Percentiles rank a stretch among this genome's conserved stretches.
These are phyloP conservation scores for Daphne laureola DNA, from an alignment of 441 rosid genomes.

Conservation along the genomic window DNA sequence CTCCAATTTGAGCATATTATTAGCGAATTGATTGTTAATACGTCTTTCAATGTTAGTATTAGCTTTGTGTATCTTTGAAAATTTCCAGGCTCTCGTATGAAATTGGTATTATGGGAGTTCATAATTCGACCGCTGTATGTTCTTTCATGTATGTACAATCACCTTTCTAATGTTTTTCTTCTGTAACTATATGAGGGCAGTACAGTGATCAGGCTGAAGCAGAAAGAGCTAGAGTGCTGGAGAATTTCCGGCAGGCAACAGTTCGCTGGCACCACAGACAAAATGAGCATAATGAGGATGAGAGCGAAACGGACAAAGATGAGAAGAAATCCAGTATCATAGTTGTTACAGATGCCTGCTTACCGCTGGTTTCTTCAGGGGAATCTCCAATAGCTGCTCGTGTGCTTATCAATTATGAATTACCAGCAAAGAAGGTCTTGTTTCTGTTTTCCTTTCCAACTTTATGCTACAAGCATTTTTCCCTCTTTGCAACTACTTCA, in stretches of 20 bases:
- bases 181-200: constrained; percentile 29
- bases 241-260: constrained; percentile 51
- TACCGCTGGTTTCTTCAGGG: constrained; percentile 58
- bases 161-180: constrained; percentile 5
- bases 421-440: constrained; percentile 67
- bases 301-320: constrained; percentile 25
- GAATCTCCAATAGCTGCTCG: constrained; percentile 56
- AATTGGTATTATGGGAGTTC: too few species aligned
- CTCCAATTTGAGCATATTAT: not conserved
- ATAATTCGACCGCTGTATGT: not conserved
- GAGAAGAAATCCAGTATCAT: constrained; percentile 55
- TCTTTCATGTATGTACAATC: not conserved
- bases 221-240: constrained; percentile 45
- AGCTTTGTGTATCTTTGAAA: too few species aligned
- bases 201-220: constrained; percentile 66
- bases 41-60: not conserved
- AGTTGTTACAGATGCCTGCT: constrained; percentile 78
- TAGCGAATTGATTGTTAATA: not conserved
- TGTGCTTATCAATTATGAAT: constrained; percentile 74
- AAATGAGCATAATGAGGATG: constrained; percentile 26
- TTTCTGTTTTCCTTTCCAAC: not conserved
- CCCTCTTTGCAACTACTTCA: too few species aligned
- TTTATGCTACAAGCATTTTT: not conserved
- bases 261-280: constrained; percentile 44
- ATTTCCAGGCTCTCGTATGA: too few species aligned